Percentiles rank a stretch among this genome's conserved stretches.
Conservation (phyloP, 352 stramenopile genomes). For the Phytophthora pisi region DNA sequence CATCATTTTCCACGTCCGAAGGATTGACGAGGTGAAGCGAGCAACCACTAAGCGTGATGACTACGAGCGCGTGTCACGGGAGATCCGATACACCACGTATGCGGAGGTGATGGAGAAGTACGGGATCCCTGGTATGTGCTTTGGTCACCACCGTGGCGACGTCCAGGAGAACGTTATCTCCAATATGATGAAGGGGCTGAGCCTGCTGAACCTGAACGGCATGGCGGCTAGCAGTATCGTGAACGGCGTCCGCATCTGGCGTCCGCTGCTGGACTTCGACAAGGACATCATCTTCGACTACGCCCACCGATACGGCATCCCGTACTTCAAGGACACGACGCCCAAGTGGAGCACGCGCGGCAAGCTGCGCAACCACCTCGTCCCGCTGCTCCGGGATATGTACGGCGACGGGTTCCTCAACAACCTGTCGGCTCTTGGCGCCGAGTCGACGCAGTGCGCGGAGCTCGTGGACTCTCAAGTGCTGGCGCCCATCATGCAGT, state of each 20-base stretch:
- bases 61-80: slow-evolving; percentile 94
- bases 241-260: slow-evolving; percentile 88
- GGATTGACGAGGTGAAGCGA: slow-evolving; percentile 93
- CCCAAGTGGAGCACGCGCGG: slow-evolving; percentile 96
- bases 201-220: slow-evolving; percentile 93
- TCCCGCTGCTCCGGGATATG: slow-evolving; percentile 95
- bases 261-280: slow-evolving; percentile 93
- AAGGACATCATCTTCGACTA: slow-evolving; percentile 96
- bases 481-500: slow-evolving; percentile 65
- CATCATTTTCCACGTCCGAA: slow-evolving; percentile 84
- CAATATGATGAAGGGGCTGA: slow-evolving; percentile 96
- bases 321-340: slow-evolving; percentile 98
- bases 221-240: slow-evolving; percentile 89
- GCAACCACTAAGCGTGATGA: slow-evolving; percentile 93
- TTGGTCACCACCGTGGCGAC: slow-evolving; percentile 97
- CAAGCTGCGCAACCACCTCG: slow-evolving; percentile 94
- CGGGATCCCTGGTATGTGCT: slow-evolving; percentile 90
- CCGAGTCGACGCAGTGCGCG: slow-evolving; percentile 81
- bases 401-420: slow-evolving; percentile 92
- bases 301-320: slow-evolving; percentile 94
- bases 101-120: slow-evolving; percentile 78
- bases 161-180: slow-evolving; percentile 99
- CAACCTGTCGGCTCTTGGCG: slow-evolving; percentile 80
- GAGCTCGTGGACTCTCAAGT: slow-evolving; percentile 68
- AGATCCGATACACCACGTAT: slow-evolving; percentile 95